A percentile compares a stretch with the other conserved stretches of the same genome.
Conservation (phyloP, 2,329 filamentous ascomycete species). For the Alternaria arbusti region DNA sequence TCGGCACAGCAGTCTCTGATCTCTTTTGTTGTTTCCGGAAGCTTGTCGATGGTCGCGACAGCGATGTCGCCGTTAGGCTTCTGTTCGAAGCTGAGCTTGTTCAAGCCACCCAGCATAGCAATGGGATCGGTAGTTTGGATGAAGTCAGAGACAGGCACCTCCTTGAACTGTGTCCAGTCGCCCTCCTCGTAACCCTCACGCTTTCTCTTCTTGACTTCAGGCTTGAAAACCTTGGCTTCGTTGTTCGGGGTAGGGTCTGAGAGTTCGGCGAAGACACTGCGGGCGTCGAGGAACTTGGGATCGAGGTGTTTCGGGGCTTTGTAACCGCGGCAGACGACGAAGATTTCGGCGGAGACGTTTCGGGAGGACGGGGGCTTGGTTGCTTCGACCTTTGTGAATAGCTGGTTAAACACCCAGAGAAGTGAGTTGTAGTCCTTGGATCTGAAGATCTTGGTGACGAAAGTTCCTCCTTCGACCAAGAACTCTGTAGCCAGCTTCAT, state of each 20-base stretch:
- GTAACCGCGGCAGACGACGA: slow-evolving; percentile 94
- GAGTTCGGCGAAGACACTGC: slow-evolving; percentile 91
- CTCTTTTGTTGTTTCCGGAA: slow-evolving; percentile 71
- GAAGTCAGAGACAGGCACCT: slow-evolving; percentile 86
- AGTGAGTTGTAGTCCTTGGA: slow-evolving; percentile 97
- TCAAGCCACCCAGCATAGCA: slow-evolving; percentile 83
- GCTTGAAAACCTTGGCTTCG: slow-evolving; percentile 97
- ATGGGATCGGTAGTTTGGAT: slow-evolving; percentile 94
- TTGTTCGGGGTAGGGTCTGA: slow-evolving; percentile 86
- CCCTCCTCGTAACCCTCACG: slow-evolving; percentile 97
- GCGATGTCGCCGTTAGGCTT: slow-evolving; percentile 80
- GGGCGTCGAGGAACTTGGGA: slow-evolving; percentile 87
- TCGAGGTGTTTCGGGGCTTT: slow-evolving; percentile 95
- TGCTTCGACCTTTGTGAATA: slow-evolving; percentile 93
- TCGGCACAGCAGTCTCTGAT: slow-evolving; percentile 66
- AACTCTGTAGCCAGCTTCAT: slow-evolving; percentile 96
- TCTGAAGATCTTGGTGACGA: slow-evolving; percentile 96
- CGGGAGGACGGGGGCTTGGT: slow-evolving; percentile 95
- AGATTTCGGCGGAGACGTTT: slow-evolving; percentile 97
- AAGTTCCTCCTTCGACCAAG: slow-evolving; percentile 76
- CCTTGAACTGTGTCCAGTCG: slow-evolving; percentile 91
- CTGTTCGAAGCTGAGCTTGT: slow-evolving; percentile 83
- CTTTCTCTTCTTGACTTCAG: slow-evolving; percentile 96
- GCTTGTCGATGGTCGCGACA: slow-evolving; percentile 80
- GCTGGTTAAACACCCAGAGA: slow-evolving; percentile 96